Percentiles rank a stretch among this genome's conserved stretches.
Conservation (phyloP, 495 filamentous ascomycete species). For the Cladorrhinum samala region DNA sequence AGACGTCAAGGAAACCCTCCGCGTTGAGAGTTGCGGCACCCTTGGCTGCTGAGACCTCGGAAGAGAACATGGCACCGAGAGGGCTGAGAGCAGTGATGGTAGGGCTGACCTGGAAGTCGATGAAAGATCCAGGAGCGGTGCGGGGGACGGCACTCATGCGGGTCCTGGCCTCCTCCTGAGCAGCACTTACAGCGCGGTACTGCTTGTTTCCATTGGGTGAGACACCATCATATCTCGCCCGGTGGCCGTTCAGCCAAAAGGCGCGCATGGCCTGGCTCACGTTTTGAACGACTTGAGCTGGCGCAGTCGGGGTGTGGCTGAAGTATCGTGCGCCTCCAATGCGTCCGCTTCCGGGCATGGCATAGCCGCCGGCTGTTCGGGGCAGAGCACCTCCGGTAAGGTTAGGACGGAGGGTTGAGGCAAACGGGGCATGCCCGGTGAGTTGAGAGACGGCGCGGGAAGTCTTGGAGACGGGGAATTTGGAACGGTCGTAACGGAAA, state of each 20-base stretch:
- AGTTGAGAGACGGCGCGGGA: constrained; percentile 59
- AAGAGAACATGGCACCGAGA: constrained; percentile 40
- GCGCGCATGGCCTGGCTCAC: constrained; percentile 85
- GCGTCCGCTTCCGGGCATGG: constrained; percentile 60
- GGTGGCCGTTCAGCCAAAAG: constrained; percentile 82
- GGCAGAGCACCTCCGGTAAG: constrained; percentile 82
- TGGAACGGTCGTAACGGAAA: constrained; percentile 54
- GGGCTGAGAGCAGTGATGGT: constrained; percentile 76
- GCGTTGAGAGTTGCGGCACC: constrained; percentile 57
- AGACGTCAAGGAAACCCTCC: constrained; percentile 71
- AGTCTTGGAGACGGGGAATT: constrained; percentile 60
- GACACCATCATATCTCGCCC: constrained; percentile 73
- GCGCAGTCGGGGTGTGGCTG: constrained; percentile 76
- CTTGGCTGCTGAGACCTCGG: constrained; percentile 15
- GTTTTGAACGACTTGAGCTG: constrained; percentile 88
- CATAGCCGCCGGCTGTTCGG: constrained; percentile 82
- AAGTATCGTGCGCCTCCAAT: constrained; percentile 76
- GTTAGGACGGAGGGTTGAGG: constrained; percentile 84
- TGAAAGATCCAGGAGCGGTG: constrained; percentile 62
- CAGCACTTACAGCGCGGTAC: constrained; percentile 60
- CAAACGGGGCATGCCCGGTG: constrained; percentile 76
- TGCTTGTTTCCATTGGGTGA: constrained; percentile 66
- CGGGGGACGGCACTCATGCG: constrained; percentile 51
- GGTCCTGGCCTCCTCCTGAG: constrained; percentile 63
- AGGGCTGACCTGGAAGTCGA: constrained; percentile 83